A percentile compares a stretch with the other conserved stretches of the same genome.
These are phyloP conservation scores for Plantago major DNA, from an alignment of 257 asterid genomes.

Conservation along the genomic window DNA sequence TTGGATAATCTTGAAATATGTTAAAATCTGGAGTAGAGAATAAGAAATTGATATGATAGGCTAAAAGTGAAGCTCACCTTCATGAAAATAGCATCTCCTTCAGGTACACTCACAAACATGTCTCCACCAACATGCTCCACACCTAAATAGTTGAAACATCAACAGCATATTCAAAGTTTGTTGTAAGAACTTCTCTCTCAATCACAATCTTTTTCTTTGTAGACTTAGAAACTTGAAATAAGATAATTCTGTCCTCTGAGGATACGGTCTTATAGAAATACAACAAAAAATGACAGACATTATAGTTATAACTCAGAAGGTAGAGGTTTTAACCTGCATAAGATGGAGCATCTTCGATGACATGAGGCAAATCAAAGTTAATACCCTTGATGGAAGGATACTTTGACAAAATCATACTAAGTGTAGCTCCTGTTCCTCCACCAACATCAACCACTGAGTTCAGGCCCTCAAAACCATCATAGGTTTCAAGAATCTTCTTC, in stretches of 20 bases:
- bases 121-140: constrained; percentile 1
- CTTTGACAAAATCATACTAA: not conserved
- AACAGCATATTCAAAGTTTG: not conserved
- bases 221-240: too few relatives aligned
- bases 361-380: not conserved
- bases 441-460: not conserved
- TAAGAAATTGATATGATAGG: not conserved
- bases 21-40: too few relatives aligned
- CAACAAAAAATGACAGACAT: too few relatives aligned
- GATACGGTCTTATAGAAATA: too few relatives aligned
- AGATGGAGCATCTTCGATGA: not conserved
- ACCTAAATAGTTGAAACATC: not conserved
- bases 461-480: not conserved
- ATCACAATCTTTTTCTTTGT: too few relatives aligned
- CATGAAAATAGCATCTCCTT: not conserved
- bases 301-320: too few relatives aligned
- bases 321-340: too few relatives aligned
- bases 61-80: not conserved
- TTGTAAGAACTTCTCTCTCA: too few relatives aligned
- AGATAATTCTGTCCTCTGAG: too few relatives aligned
- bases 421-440: not conserved
- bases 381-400: not conserved
- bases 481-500: not conserved
- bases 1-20: too few relatives aligned
- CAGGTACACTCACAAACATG: not conserved